These are phyloP conservation scores for Trapa incisa DNA, from an alignment of 345 rosid genomes.

Conservation along the genomic window DNA sequence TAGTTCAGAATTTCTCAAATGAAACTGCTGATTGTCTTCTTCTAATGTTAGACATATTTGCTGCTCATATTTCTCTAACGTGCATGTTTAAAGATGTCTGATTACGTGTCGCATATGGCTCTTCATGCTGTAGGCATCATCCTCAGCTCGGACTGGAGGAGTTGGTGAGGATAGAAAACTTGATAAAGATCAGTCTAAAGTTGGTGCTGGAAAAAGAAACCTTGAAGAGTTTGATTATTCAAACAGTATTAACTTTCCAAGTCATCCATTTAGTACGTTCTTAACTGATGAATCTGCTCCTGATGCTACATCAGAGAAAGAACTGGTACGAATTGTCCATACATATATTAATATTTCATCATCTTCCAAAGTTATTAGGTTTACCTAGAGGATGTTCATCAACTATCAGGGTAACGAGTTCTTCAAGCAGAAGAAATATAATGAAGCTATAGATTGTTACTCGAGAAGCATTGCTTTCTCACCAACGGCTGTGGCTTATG, in stretches of 20 bases:
- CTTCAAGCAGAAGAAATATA: constrained; percentile 74
- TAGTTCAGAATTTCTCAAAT: neutral
- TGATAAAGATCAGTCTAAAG: constrained; percentile 8
- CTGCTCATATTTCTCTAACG: neutral
- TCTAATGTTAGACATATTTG: neutral
- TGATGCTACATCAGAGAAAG: constrained; percentile 80
- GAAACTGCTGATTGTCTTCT: neutral
- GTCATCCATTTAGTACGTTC: constrained; percentile 30
- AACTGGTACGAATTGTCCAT: constrained; percentile 34
- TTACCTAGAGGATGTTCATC: neutral
- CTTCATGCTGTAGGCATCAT: constrained; percentile 10
- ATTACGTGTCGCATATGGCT: neutral
- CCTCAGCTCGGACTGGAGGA: constrained; percentile 13
- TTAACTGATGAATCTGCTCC: constrained; percentile 27
- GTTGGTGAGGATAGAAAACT: constrained; percentile 18
- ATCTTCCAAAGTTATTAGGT: neutral
- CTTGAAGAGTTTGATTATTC: constrained; percentile 23
- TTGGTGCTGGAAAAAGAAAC: neutral
- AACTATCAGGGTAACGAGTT: constrained; percentile 62
- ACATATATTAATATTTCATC: neutral
- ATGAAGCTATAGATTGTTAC: constrained; percentile 78
- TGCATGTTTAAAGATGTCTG: too few species aligned
- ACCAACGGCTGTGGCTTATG: constrained; percentile 75
- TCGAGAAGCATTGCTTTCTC: constrained; percentile 82
- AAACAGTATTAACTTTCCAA: constrained; percentile 23